Evolutionary conservation across 148 eudicot genomes (phyloP), one percentile per base, ranked within the genome.

Genomic region (Chenopodium berlandieri): DNA sequence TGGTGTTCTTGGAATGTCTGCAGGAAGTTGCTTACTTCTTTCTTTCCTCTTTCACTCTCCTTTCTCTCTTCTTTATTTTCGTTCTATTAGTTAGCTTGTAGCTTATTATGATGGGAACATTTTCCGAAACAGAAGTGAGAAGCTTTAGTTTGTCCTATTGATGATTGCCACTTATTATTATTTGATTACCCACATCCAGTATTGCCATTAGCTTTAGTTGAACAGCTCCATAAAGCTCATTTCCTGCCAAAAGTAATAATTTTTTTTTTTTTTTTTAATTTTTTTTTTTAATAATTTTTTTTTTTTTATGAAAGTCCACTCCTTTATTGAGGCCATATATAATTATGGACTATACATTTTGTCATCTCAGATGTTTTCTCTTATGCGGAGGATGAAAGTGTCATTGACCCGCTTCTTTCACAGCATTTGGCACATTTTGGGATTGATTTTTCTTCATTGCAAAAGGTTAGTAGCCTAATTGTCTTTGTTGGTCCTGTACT

Each of bases 341-440:
- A 84, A 81, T 87, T 72, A 81, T 86, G 84, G 65, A 67, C 63
- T 16, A 77, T 75, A 60, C 78, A 77, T 86, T 90, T 89, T 91
- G 95, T 86, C 89, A 86, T 92, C 81, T 86, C 95, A 96, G 99
- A 96, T 83, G 99, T 96, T 85, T 96, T 84, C 88, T 96, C 97
- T 73, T 96, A 96, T 81, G 88, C 93, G 83, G 99, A 96, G 94
- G 99, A 96, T 86, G 97, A 93, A 68, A 89, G 98, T 85, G 98
- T 96, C 75, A 75, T 88, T 62, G 98, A 96, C 82, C 99, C 99
- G 22, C 91, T 86, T 85, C 87, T 96, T 70, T 90, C 90, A 30
- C 92, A 96, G 48, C 99, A 96, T 89, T 87, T 96, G 90, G 97
- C 93, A 7, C 91, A 89, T 86, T 94, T 94, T 89, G 99, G 99